Evolutionary conservation across 1,284 basidiomycete species (phyloP), one percentile per base, ranked within the genome.

Genomic region (Hemileia vastatrix): DNA sequence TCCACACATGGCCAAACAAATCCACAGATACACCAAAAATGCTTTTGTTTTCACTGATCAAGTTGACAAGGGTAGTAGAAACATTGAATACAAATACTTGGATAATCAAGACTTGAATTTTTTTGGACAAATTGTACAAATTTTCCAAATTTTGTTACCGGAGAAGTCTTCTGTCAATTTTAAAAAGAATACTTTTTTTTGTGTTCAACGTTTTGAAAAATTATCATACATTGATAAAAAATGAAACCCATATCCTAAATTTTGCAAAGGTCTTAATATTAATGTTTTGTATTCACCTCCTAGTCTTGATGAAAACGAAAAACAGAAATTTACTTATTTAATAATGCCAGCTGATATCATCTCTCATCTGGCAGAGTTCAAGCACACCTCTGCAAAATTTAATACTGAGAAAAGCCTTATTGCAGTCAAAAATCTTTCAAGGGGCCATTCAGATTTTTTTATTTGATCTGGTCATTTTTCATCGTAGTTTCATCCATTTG

Each of bases 31-130:
- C 27, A 58, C 48, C 27, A 18, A 58, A 44, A 1, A 33, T 1
- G 56, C 45, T 4, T 21, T 58, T 6, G 36, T 47, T 58, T 58
- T 49, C 24, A 58, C 56, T 9, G 32, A 58, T 33, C 23, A 15
- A 1, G 13, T 58, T 24, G 56, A 50, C 40, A 58, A 58, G 24
- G 56, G 56, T 36, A 58, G 47, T n/a, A 58, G 56, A 24, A 19
- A 44, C 11, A 58, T 58, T 50, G 56, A 58, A 58, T 58, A 58
- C 40, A 8, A 18, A 21, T 9, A 18, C 27, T 48, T 23, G 40
- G 3, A 4, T 23, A 36, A 13, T 19, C 6, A 32, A 43, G 36
- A 4, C 40, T 49, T 18, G 19, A 27, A 4, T 19, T 58, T 21
- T 23, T 58, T 58, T 51, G 47, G 56, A 19, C 48, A 58, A 21